phyloP scores from a whole-genome alignment of 805 yeast genomes.

The Isabelozyma pseudorhagii region DNA sequence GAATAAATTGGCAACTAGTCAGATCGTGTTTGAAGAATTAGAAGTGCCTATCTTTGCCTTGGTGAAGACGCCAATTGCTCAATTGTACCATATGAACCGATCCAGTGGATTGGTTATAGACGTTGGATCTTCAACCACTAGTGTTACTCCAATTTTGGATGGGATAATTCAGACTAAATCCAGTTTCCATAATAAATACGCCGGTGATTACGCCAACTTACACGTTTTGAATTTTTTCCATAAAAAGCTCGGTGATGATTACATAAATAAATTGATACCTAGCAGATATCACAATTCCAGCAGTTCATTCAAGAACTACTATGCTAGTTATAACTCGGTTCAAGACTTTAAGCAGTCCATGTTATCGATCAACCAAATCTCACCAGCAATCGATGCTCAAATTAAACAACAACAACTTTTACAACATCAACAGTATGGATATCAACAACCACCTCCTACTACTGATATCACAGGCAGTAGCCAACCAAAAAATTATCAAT shows the following conservation, averaged over 20 bases:
- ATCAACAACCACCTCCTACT: not conserved
- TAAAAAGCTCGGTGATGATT: conserved; percentile 8
- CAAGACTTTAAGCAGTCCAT: conserved; percentile 35
- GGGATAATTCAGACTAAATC: conserved; percentile 71
- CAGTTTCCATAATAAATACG: conserved; percentile 64
- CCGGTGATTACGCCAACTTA: conserved; percentile 79
- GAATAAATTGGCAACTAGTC: conserved; percentile 55
- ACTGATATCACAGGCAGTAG: not conserved
- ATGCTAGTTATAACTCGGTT: conserved; percentile 29
- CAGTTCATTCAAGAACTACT: conserved; percentile 33
- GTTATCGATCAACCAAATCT: conserved; percentile 10
- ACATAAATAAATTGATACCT: conserved; percentile 13
- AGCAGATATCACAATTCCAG: conserved; percentile 8
- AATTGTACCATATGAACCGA: conserved; percentile 73
- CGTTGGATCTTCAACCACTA: conserved; percentile 65
- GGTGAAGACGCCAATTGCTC: conserved; percentile 73
- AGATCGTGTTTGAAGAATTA: conserved; percentile 71
- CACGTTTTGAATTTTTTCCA: conserved; percentile 52
- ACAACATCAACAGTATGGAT: not conserved
- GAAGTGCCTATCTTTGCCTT: conserved; percentile 75
- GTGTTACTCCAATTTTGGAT: conserved; percentile 75
- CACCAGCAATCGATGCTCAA: not conserved
- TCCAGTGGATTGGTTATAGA: conserved; percentile 79
- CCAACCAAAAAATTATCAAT: conserved; percentile 47
- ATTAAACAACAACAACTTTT: not conserved